These are phyloP conservation scores for Torulaspora globosa DNA, from an alignment of 1,139 yeast genomes.

Conservation along the genomic window DNA sequence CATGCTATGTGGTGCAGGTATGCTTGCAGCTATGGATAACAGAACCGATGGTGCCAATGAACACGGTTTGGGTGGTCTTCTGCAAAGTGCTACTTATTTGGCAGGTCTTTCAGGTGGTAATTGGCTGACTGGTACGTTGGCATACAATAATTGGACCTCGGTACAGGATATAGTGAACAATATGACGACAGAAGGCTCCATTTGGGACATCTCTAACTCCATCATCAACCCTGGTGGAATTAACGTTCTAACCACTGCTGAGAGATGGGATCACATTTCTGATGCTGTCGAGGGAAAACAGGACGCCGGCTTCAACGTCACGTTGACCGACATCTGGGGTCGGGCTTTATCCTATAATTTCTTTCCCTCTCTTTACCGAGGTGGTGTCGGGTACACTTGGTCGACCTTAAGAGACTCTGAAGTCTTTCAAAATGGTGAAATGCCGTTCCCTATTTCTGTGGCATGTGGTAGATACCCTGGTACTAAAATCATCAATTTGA, in stretches of 20 bases:
- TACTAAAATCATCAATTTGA: slow-evolving; percentile 50
- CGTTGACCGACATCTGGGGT: slow-evolving; percentile 94
- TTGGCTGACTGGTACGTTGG: slow-evolving; percentile 58
- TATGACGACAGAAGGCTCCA: slow-evolving; percentile 44
- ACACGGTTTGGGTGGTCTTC: slow-evolving; percentile 70
- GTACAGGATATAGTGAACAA: slow-evolving; percentile 51
- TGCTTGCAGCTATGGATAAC: slow-evolving; percentile 69
- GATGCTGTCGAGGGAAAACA: slow-evolving; percentile 48
- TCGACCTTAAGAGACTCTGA: slow-evolving; percentile 17
- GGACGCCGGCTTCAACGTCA: slow-evolving; percentile 71
- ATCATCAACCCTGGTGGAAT: slow-evolving; percentile 68
- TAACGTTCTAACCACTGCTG: slow-evolving; percentile 53
- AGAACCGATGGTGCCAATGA: slow-evolving; percentile 57
- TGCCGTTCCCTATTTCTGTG: slow-evolving; percentile 83
- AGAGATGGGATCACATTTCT: slow-evolving; percentile 47
- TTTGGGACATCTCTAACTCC: slow-evolving; percentile 66
- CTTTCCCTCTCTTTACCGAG: slow-evolving; percentile 50
- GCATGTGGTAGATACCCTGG: slow-evolving; percentile 78
- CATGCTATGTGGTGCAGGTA: slow-evolving; percentile 83
- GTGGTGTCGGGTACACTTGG: slow-evolving; percentile 55
- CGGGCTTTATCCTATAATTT: slow-evolving; percentile 75
- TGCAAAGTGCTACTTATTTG: slow-evolving; percentile 67
- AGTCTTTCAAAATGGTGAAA: slow-evolving; percentile 53
- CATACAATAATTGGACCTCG: slow-evolving; percentile 76
- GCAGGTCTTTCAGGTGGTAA: slow-evolving; percentile 53